phyloP scores from a whole-genome alignment of 1,284 basidiomycete species.

The Mrakiaceae sp. region DNA sequence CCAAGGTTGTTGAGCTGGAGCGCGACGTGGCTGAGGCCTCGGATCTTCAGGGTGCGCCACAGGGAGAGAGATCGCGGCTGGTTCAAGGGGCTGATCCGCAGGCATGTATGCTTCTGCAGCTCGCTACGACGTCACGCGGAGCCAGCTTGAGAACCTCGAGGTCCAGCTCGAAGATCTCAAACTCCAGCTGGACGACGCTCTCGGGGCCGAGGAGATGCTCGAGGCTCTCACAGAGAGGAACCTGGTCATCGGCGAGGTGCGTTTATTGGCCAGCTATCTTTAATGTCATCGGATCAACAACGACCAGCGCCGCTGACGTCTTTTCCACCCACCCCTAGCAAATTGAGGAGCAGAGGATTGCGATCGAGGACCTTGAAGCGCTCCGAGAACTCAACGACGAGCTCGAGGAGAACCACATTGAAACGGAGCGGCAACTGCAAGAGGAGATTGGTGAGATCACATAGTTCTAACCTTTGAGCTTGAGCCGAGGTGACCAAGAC shows the following conservation, averaged over 20 bases:
- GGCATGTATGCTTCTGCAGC: slow-evolving; percentile 37
- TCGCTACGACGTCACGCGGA: slow-evolving; percentile 64
- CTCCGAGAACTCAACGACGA: slow-evolving; percentile 94
- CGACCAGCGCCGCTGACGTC: not conserved
- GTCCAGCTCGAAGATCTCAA: slow-evolving; percentile 89
- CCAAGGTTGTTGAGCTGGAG: slow-evolving; percentile 76
- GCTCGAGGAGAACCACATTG: slow-evolving; percentile 89
- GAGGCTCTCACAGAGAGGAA: slow-evolving; percentile 93
- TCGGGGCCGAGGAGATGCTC: slow-evolving; percentile 91
- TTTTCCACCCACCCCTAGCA: slow-evolving; percentile 43
- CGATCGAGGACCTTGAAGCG: slow-evolving; percentile 90
- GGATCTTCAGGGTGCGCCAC: slow-evolving; percentile 51
- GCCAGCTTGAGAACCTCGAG: slow-evolving; percentile 74
- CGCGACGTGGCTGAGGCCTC: slow-evolving; percentile 57
- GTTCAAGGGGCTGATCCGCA: too few species aligned
- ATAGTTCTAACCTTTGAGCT: not conserved
- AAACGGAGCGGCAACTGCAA: slow-evolving; percentile 84
- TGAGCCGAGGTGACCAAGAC: not conserved
- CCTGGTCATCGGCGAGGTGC: slow-evolving; percentile 72
- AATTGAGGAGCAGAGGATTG: slow-evolving; percentile 91
- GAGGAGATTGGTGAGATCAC: slow-evolving; percentile 64
- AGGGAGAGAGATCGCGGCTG: not conserved
- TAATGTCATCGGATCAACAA: not conserved
- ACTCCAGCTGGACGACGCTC: slow-evolving; percentile 83
- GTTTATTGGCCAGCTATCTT: slow-evolving; percentile 8